Evolutionary conservation across 208 protist genomes (phyloP), one percentile per base, ranked within the genome.

Genomic region (Trypanosoma lewisi): DNA sequence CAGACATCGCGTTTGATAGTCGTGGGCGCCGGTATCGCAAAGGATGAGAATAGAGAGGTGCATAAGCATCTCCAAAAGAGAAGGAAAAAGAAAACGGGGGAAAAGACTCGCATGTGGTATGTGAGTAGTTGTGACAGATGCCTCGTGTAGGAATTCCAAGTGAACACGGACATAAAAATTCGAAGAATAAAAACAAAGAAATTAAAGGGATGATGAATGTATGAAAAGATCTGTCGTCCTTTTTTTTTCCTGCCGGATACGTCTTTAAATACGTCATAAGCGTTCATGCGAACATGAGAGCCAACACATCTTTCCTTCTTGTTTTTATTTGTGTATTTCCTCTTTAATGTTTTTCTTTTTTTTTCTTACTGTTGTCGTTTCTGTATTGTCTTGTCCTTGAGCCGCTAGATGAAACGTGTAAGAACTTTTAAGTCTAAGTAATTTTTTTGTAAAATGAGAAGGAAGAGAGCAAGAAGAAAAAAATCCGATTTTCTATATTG

Each of bases 1-100:
- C 52, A 0, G 51, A 50, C 14, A 23, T 77, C 21, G 23, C 19
- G 31, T 77, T 77, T 66, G 71, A 77, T 51, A 74, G 63, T 53
- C 70, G 64, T 61, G 74, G 70, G 36, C 51, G 37, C 33, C 72
- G 57, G 27, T 42, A 44, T 41, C 11, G 66, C 67, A 17, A 37
- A 54, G 36, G 66, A 45, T 57, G 34, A 67, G 36, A 16, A 11
- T 37, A 59, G 16, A 53, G 31, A 3, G 14, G 36, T 41, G 36
- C 9, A 16, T 41, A 16, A 41, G 14, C 36, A 41, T 41, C 9
- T 14, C 14, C 36, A 4, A 78, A 62, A 27, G 58, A 67, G 63
- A 30, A 52, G 12, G 16, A 31, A 52, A 5, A 25, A 52, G 12
- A 52, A 25, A 52, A 25, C 16, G 4, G 16, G 23, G 12, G 19